Evolutionary conservation across 208 protist genomes (phyloP).

Genomic region (Crithidia thermophila): DNA sequence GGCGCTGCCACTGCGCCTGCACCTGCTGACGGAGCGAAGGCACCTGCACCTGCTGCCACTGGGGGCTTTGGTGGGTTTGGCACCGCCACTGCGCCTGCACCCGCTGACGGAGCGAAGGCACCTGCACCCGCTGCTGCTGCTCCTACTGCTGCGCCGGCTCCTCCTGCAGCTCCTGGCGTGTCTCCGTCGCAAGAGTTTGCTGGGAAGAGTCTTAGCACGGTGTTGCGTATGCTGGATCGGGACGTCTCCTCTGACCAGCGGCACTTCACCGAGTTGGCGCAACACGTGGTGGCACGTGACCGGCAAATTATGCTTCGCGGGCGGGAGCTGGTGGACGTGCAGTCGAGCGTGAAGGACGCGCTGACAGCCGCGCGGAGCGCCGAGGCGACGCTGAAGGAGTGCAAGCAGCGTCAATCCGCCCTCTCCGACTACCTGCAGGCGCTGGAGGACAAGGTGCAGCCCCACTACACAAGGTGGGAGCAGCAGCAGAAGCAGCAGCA

Average conservation of each 20-base stretch:
- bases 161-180: constrained; percentile 27
- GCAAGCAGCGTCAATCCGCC: constrained; percentile 52
- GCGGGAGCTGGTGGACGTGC: constrained; percentile 51
- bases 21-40: constrained; percentile 23
- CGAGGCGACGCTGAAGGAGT: constrained; percentile 40
- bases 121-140: background rate
- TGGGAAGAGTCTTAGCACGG: constrained; percentile 51
- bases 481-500: constrained; percentile 32
- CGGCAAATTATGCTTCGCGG: constrained; percentile 67
- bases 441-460: constrained; percentile 70
- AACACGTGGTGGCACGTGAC: constrained; percentile 67
- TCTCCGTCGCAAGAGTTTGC: constrained; percentile 53
- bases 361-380: constrained; percentile 54
- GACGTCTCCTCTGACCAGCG: constrained; percentile 46
- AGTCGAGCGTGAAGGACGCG: constrained; percentile 54
- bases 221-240: constrained; percentile 59
- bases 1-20: constrained; percentile 22
- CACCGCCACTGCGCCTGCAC: constrained; percentile 6
- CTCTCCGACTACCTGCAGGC: constrained; percentile 58
- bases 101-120: constrained; percentile 18
- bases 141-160: background rate
- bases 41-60: constrained; percentile 10
- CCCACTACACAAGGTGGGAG: constrained; percentile 46
- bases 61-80: constrained; percentile 27
- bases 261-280: constrained; percentile 58